These are phyloP conservation scores for Suhomyces choctaworum DNA, from an alignment of 1,139 yeast genomes.

Conservation along the genomic window DNA sequence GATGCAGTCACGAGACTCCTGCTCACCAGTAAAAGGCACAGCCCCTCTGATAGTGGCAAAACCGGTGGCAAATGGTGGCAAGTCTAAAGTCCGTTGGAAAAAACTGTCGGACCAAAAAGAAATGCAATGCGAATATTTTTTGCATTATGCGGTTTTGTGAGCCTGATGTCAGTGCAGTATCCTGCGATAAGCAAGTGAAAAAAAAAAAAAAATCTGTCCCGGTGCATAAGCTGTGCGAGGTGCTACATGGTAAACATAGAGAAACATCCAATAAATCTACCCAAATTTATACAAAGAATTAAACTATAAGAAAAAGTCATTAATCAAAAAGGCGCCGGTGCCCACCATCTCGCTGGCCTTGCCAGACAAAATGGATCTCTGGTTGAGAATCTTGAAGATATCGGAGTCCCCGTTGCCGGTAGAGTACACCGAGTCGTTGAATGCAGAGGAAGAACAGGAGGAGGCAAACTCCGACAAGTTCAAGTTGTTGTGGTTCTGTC, in stretches of 20 bases:
- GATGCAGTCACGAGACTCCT: neutral
- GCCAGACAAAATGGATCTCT: constrained; percentile 49
- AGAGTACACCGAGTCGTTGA: constrained; percentile 4
- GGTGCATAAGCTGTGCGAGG: too few relatives aligned
- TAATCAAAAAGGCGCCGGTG: constrained; percentile 48
- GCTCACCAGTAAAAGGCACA: neutral
- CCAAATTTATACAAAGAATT: constrained; percentile 6
- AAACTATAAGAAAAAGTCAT: constrained; percentile 45
- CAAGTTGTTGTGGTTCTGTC: constrained; percentile 44
- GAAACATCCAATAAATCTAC: neutral
- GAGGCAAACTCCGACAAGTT: constrained; percentile 27
- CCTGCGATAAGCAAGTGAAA: neutral
- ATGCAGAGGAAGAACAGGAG: constrained; percentile 8
- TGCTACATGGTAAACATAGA: too few relatives aligned
- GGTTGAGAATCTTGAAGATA: constrained; percentile 40
- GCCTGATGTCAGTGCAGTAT: too few relatives aligned
- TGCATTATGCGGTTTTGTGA: too few relatives aligned
- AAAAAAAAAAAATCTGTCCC: too few relatives aligned
- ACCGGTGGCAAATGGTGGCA: too few relatives aligned
- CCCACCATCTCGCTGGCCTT: constrained; percentile 58
- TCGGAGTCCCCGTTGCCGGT: constrained; percentile 19
- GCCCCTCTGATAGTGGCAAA: neutral
- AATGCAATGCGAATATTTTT: constrained; percentile 1
- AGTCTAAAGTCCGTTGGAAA: neutral
- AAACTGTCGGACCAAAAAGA: constrained; percentile 1